These are phyloP conservation scores for Psilocybe cubensis DNA, from an alignment of 768 basidiomycete species.

Conservation along the genomic window DNA sequence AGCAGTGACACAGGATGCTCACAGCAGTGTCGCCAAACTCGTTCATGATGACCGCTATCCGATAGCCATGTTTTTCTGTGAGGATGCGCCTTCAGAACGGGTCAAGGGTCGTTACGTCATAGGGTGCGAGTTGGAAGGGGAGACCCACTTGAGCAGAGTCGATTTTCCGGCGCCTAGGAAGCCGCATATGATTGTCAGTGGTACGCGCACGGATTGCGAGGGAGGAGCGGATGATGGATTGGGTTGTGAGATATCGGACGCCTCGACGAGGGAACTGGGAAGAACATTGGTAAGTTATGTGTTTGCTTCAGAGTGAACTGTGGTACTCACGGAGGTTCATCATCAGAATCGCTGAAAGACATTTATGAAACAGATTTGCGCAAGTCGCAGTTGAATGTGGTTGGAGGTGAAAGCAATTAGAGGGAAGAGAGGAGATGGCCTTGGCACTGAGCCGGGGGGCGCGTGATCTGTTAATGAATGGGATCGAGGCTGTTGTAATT, in stretches of 20 bases:
- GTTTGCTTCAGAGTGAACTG: neutral
- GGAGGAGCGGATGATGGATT: neutral
- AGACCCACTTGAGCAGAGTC: constrained; percentile 79
- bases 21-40: constrained; percentile 97
- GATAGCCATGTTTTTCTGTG: constrained; percentile 91
- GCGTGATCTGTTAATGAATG: constrained; percentile 18
- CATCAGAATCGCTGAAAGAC: constrained; percentile 24
- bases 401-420: neutral
- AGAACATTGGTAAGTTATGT: neutral
- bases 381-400: neutral
- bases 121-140: neutral
- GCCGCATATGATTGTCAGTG: constrained; percentile 93
- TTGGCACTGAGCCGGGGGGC: neutral
- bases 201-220: constrained; percentile 49
- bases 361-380: constrained; percentile 4
- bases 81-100: constrained; percentile 71
- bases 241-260: constrained; percentile 7
- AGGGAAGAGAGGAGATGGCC: neutral
- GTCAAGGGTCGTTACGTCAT: constrained; percentile 2
- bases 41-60: constrained; percentile 98
- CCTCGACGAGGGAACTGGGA: constrained; percentile 23
- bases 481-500: constrained; percentile 8
- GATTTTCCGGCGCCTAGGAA: constrained; percentile 96
- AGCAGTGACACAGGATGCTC: neutral
- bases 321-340: constrained; percentile 22